phyloP scores from a whole-genome alignment of 1,284 basidiomycete genomes.

The Veloporphyrellus conicus region DNA sequence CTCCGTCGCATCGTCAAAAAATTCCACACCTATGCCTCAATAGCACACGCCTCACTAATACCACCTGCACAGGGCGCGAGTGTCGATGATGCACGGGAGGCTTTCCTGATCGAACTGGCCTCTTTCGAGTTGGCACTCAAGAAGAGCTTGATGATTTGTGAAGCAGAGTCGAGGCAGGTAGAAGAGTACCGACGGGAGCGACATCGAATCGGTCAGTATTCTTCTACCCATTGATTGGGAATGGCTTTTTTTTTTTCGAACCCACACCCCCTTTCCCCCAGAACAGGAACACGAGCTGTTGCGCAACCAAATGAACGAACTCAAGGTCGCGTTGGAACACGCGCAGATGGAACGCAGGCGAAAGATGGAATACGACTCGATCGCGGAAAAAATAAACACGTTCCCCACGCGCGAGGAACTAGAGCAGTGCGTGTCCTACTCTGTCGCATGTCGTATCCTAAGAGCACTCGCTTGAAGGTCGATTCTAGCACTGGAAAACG shows the following conservation, averaged over 20 bases:
- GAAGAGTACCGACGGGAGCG: constrained; percentile 72
- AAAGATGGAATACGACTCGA: constrained; percentile 79
- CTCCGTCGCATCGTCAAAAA: constrained; percentile 73
- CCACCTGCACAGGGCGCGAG: constrained; percentile 34
- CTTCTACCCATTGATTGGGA: too few relatives aligned
- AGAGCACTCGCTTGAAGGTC: constrained; percentile 43
- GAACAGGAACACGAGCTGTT: constrained; percentile 66
- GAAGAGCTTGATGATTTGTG: constrained; percentile 75
- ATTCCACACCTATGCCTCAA: constrained; percentile 65
- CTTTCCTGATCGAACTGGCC: constrained; percentile 69
- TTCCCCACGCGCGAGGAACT: constrained; percentile 70
- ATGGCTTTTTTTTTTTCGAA: neutral
- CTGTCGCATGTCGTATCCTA: neutral
- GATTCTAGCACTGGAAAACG: constrained; percentile 66
- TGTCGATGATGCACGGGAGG: constrained; percentile 69
- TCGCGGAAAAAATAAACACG: constrained; percentile 77
- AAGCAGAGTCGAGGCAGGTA: constrained; percentile 75
- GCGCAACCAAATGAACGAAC: constrained; percentile 65
- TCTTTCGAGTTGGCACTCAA: constrained; percentile 68
- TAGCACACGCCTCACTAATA: constrained; percentile 49
- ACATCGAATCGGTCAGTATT: constrained; percentile 58
- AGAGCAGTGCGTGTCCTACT: constrained; percentile 52
- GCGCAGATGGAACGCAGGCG: constrained; percentile 67
- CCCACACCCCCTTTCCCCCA: constrained; percentile 31
- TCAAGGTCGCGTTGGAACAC: constrained; percentile 69